Base-by-base conservation (phyloP, 129 eudicot species). In the Artemisia argyi region DNA sequence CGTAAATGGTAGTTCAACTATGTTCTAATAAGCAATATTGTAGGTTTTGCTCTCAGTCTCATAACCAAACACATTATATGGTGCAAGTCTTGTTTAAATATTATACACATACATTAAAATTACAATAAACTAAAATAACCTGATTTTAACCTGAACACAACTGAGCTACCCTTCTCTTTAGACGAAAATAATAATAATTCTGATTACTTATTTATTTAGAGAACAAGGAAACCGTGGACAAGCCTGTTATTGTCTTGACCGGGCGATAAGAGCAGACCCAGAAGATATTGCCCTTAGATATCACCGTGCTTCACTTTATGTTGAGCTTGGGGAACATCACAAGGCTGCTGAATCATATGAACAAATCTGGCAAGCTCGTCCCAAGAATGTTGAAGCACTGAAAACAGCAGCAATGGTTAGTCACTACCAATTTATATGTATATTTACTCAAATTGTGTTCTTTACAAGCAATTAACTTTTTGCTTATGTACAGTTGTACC, bases 331-430 rank as follows among this genome's bases (percentile, higher is more conserved):
- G 70, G 89, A 84, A 16, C 75, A 76, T 80, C 78, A 70, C 14
- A 94, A 77, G 79, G 97, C 97, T 75, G 99, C 99, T 72, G 97
- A 85, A 44, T 68, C 96, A 20, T 90, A 88, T 79, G 89, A 83
- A 62, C 96, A 90, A 72, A 94, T 90, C 30, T 77, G 80, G 22
- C 85, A 76, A 52, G 75, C 86, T 65, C 71, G 82, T 72, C 97
- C 94, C 20, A 85, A 88, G 80, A 76, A 88, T 80, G 54, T 86
- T 28, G 94, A 81, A 82, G 93, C 91, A 46, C 87, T 94, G 44
- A 74, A 77, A 81, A 86, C 73, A 42, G 93, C 99, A 44, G 77
- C 88, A 67, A 81, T 17, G 88, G 98, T 89, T 57, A 70, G 26
- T 20, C 62, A 51, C 35, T 46, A 42, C 50, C 22, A 18, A 30